phyloP scores from a whole-genome alignment of 176 grass and related monocot genomes.

The Poa annua region DNA sequence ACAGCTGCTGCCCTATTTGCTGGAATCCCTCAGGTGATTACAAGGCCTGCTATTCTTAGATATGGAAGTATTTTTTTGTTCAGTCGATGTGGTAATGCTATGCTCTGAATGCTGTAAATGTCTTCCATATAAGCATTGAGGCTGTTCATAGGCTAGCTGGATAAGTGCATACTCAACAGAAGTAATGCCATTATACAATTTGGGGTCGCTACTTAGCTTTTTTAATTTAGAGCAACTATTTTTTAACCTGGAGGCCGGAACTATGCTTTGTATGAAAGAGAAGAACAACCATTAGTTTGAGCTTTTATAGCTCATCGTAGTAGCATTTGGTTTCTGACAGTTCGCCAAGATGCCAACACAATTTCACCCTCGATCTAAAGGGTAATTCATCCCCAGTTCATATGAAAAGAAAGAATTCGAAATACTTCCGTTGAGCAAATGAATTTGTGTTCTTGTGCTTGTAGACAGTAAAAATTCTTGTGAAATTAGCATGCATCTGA shows the following conservation, averaged over 20 bases:
- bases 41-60: not conserved
- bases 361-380: constrained; percentile 2
- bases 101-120: not conserved
- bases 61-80: not conserved
- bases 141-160: not conserved
- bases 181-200: not conserved
- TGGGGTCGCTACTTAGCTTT: not conserved
- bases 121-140: not conserved
- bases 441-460: not conserved
- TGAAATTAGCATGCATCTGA: not conserved
- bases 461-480: not conserved
- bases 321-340: constrained; percentile 14
- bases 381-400: not conserved
- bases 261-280: not conserved
- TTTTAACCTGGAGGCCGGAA: not conserved
- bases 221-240: not conserved
- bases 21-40: constrained; percentile 76
- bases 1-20: constrained; percentile 76
- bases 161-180: not conserved
- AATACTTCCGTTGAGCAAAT: not conserved
- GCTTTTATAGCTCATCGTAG: not conserved
- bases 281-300: not conserved
- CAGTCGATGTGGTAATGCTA: not conserved
- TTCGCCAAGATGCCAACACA: not conserved
- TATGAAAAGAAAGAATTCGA: not conserved